Conservation (phyloP, 495 filamentous ascomycete species). For the Aspergillus saccharolyticus region DNA sequence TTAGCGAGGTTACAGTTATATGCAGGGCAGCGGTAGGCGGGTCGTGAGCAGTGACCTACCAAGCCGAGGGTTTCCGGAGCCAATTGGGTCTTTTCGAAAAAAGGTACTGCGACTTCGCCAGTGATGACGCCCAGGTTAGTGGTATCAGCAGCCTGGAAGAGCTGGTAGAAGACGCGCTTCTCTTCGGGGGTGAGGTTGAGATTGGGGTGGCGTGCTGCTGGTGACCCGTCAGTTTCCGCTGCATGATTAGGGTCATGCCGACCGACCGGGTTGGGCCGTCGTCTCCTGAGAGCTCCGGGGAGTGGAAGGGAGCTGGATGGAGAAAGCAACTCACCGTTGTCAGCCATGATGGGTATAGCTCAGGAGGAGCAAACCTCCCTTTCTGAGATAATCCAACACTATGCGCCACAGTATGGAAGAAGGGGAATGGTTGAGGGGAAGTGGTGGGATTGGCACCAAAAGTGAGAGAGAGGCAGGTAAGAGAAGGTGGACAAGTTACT, state of each 20-base stretch:
- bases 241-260: conserved; percentile 9
- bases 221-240: conserved; percentile 26
- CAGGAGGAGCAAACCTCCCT: conserved; percentile 33
- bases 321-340: conserved; percentile 28
- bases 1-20: background rate
- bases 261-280: conserved; percentile 13
- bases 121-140: conserved; percentile 91
- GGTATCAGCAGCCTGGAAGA: conserved; percentile 84
- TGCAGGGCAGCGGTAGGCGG: background rate
- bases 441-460: background rate
- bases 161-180: conserved; percentile 85
- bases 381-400: conserved; percentile 17
- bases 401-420: conserved; percentile 1
- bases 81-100: conserved; percentile 94
- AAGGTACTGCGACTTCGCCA: conserved; percentile 91
- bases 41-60: conserved; percentile 46
- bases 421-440: background rate
- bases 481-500: conserved; percentile 23
- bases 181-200: conserved; percentile 88
- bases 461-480: conserved; percentile 12
- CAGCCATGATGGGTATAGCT: conserved; percentile 34
- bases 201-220: conserved; percentile 51
- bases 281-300: conserved; percentile 26
- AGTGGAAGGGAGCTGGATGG: background rate
- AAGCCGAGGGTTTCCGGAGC: conserved; percentile 81